Evolutionary conservation across 75 land plant species (phyloP).

Genomic region (Isoetes taiwanensis): DNA sequence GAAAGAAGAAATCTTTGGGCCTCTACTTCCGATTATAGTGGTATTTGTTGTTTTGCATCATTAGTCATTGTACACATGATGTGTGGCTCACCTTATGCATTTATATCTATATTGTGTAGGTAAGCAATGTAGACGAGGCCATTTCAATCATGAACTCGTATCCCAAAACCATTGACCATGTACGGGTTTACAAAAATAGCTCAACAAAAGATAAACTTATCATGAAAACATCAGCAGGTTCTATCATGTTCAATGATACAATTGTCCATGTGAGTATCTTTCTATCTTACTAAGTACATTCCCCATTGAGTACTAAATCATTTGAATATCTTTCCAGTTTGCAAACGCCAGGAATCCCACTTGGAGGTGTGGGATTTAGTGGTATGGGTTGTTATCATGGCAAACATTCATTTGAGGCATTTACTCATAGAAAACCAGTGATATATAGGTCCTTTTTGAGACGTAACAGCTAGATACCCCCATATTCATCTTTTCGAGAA

Average conservation of each 20-base stretch:
- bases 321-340: constrained; percentile 29
- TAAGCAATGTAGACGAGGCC: neutral
- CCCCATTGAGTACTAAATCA: no score
- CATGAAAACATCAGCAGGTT: neutral
- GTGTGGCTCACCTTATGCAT: neutral
- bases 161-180: neutral
- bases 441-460: neutral
- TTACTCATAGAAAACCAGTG: neutral
- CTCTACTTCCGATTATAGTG: constrained; percentile 64
- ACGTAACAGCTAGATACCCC: neutral
- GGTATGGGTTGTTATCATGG: constrained; percentile 6
- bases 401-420: neutral
- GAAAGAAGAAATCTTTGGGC: constrained; percentile 88
- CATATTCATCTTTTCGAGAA: neutral
- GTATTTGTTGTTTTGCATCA: constrained; percentile 20
- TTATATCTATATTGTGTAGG: no score
- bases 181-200: neutral
- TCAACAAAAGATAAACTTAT: neutral
- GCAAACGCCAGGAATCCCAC: constrained; percentile 13
- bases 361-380: neutral
- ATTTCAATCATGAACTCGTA: neutral
- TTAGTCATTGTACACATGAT: neutral
- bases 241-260: neutral
- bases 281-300: no score
- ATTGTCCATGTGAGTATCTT: neutral